Evolutionary conservation across 768 basidiomycete species (phyloP).

Genomic region (Suillus decipiens): DNA sequence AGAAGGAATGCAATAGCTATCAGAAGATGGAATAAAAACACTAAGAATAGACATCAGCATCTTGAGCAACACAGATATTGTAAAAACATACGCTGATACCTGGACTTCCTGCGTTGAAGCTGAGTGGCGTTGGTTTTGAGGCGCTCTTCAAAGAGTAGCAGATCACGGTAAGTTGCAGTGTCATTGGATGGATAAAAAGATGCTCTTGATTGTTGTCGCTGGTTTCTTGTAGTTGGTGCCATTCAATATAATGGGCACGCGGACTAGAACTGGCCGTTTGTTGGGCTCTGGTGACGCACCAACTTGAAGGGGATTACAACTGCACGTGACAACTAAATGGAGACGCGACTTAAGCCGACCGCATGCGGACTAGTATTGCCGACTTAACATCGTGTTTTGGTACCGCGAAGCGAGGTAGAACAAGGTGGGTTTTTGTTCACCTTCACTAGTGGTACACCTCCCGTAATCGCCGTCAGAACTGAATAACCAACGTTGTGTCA

Average conservation of each 20-base stretch:
- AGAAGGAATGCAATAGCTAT: constrained; percentile 70
- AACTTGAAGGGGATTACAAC: background rate
- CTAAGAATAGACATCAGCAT: constrained; percentile 40
- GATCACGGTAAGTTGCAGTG: constrained; percentile 78
- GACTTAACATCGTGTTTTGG: constrained; percentile 1
- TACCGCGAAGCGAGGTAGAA: background rate
- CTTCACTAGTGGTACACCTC: background rate
- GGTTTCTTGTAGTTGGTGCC: constrained; percentile 27
- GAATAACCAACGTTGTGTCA: background rate
- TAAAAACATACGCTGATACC: constrained; percentile 69
- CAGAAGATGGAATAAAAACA: constrained; percentile 73
- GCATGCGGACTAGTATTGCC: background rate
- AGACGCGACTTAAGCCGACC: constrained; percentile 1
- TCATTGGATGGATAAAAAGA: constrained; percentile 70
- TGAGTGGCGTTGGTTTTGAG: constrained; percentile 90
- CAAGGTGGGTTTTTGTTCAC: background rate
- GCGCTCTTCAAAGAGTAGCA: constrained; percentile 94
- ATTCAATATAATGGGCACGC: constrained; percentile 16
- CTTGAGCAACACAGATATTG: constrained; percentile 25
- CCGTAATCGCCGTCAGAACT: background rate
- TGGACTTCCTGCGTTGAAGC: constrained; percentile 74
- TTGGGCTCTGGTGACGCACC: too few species aligned
- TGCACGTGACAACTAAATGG: constrained; percentile 7
- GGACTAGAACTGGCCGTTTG: background rate
- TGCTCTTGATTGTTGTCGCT: constrained; percentile 29